Base-by-base conservation (phyloP, 306 rosid species). In the Mimosa bimucronata region DNA sequence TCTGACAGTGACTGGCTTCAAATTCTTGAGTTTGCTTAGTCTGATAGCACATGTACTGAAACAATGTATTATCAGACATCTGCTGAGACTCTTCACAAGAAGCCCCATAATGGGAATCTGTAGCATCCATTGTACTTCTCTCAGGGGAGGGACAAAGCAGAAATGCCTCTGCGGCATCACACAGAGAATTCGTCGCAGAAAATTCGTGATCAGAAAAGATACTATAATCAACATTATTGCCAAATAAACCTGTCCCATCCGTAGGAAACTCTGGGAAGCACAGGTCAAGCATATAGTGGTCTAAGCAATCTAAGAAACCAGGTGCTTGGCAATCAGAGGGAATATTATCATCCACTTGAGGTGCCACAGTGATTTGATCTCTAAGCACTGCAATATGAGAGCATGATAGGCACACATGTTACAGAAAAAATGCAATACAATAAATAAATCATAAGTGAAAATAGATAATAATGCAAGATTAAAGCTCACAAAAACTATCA, bases 271-370 rank as follows among this genome's bases (percentile, higher is more conserved):
- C 86, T 10, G 81, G 18, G 19, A 87, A 73, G 60, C 78, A 86
- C 87, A 84, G 67, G 55, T 88, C 97, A 76, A 89, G 77, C 58
- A 86, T 30, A 79, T 83, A 85, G 69, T 79, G 87, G 78, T 94
- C 91, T 38, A 92, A 88, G 55, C 82, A 55, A 45, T 90, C 86
- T 21, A 42, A 42, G 53, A 69, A 52, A 41, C 18, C n/a, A 71
- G 86, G 82, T 50, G 80, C 72, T 80, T 80, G 92, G 73, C 66
- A 75, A 41, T 38, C 79, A 21, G 74, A 60, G 69, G 85, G 83
- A 75, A 73, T 78, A 84, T 81, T 79, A 83, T 81, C 76, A 84
- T 83, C 92, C 80, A 52, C 66, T 81, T 82, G 80, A 74, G 87
- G 76, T 65, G 78, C 73, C 45, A 62, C 74, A 73, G 50, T 78